Base-by-base conservation (phyloP, 106 monocot species). In the Chionographis japonica region DNA sequence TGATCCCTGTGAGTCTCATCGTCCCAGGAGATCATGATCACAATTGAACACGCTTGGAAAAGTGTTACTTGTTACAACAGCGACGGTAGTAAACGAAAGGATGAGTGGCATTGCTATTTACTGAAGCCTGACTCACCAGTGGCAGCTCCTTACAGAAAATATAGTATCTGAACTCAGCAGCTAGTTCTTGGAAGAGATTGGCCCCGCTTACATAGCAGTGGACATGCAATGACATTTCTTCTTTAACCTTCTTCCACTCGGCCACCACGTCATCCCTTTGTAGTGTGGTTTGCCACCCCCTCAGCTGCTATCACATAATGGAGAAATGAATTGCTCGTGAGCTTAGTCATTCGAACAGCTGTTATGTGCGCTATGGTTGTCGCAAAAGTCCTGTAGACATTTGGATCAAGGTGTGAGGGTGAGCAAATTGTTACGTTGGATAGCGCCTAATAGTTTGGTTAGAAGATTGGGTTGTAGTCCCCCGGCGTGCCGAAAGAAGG, bases 91-190 rank as follows among this genome's bases (percentile, higher is more conserved):
- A 10, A 46, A 6, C 8, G 8, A 46, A 10, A 46, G 46, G 9
- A 10, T 6, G 46, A 10, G 46, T 6, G 43, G 37, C 39, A 36
- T 27, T 6, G 20, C 3, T 27, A 49, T 63, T 15, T 38, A 56
- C 12, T 8, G 40, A 51, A 52, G 40, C 27, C 49, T 57, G 52
- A 76, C 77, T 68, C 64, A 91, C 95, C 84, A 95, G 60, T 49
- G 91, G 95, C 7, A 95, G 77, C 68, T 95, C 95, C 75, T 95
- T 95, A 27, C 79, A 88, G 86, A 95, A 95, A 60, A 91, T 80
- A 60, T 86, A 63, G 75, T 95, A 95, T 78, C 95, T 83, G 68
- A 95, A 82, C 20, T 84, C 91, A 2, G 88, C 88, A 18, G 82
- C 82, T 36, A 95, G 77, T 56, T 88, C 84, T 67, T 88, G 95